These are phyloP conservation scores for Sarocladium kiliense DNA, from an alignment of 2,329 filamentous ascomycete genomes.

Conservation along the genomic window DNA sequence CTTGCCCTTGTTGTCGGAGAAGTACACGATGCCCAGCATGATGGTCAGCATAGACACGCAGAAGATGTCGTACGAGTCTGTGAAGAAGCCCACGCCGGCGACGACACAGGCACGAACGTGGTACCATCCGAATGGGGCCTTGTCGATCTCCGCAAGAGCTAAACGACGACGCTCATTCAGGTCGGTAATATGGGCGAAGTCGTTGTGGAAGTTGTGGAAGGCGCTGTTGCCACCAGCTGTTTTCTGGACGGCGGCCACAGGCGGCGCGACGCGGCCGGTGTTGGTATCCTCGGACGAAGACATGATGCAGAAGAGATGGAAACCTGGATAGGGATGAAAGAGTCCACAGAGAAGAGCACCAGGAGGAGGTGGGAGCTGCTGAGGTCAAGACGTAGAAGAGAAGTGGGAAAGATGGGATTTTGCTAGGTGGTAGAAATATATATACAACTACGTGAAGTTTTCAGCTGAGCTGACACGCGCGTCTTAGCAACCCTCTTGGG, in stretches of 20 bases:
- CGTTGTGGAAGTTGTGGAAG: constrained; percentile 75
- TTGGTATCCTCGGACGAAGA: neutral
- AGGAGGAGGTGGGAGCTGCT: neutral
- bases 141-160: constrained; percentile 77
- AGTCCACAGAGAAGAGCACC: neutral
- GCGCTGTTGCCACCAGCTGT: constrained; percentile 63
- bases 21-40: constrained; percentile 79
- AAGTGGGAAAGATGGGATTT: neutral
- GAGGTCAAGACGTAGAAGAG: neutral
- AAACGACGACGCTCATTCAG: constrained; percentile 74
- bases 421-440: neutral
- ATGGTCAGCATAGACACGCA: constrained; percentile 66
- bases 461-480: neutral
- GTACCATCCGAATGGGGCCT: constrained; percentile 79
- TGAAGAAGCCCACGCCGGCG: constrained; percentile 84
- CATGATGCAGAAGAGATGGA: neutral
- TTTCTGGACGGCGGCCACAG: constrained; percentile 22
- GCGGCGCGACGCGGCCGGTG: neutral
- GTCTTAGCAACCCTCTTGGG: neutral
- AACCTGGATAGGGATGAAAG: neutral
- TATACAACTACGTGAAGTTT: neutral
- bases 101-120: constrained; percentile 73
- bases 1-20: constrained; percentile 42
- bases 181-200: constrained; percentile 60
- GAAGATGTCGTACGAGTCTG: constrained; percentile 81